Base-by-base conservation (phyloP, 2,329 filamentous ascomycete species). In the Stagonosporopsis cucurbitacearum region DNA sequence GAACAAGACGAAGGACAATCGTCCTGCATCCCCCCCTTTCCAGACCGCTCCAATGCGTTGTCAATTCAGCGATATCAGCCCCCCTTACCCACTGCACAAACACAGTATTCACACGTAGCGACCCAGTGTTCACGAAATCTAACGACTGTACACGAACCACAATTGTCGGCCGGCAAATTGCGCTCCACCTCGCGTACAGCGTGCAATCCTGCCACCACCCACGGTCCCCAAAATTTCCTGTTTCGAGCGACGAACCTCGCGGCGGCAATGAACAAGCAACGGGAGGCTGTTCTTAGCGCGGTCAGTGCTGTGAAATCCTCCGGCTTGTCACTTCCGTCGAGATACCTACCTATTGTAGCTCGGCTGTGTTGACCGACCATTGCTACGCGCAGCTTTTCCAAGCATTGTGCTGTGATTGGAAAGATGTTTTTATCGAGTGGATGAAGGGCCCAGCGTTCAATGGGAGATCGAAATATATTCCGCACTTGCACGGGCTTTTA, bases 111-210 rank as follows among this genome's bases (percentile, higher is more conserved):
- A n/a, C n/a, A n/a, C n/a, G n/a, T n/a, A n/a, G n/a, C n/a, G n/a
- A n/a, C n/a, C n/a, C n/a, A n/a, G n/a, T n/a, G n/a, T n/a, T n/a
- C n/a, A n/a, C n/a, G n/a, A n/a, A n/a, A n/a, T n/a, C n/a, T n/a
- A n/a, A n/a, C n/a, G n/a, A n/a, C n/a, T n/a, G n/a, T n/a, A 20
- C 23, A 12, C 30, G 44, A 43, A 43, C 32, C 44, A 54, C 32
- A 49, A 20, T 44, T 43, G 37, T 23, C 32, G 32, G 32, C 30
- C 32, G 32, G 32, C 8, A 43, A 44, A 49, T 54, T 44, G 32
- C 33, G 35, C 32, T 49, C 51, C 51, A 54, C 44, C 39, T 30
- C 25, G 33, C 45, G 19, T 36, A 20, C 32, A 44, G 25, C 44
- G 20, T 33, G 25, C 32, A 40, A 37, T 43, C 44, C 39, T 48